phyloP scores from a whole-genome alignment of 768 basidiomycete species.

The Leccinellum rugosiceps region DNA sequence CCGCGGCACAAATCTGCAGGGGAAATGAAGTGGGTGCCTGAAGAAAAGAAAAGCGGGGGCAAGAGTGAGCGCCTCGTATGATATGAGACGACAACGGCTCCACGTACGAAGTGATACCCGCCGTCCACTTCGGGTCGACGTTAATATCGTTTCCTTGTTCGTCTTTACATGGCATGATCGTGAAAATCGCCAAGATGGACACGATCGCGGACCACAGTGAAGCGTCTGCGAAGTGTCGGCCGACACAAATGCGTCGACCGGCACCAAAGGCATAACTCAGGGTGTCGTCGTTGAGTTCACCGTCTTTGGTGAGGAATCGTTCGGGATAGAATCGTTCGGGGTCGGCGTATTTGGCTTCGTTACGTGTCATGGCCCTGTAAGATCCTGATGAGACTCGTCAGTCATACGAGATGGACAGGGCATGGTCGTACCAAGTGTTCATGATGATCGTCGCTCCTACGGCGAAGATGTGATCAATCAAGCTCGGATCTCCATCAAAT shows the following conservation, averaged over 20 bases:
- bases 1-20: constrained; percentile 27
- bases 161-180: constrained; percentile 30
- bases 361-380: constrained; percentile 31
- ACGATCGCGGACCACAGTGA: constrained; percentile 37
- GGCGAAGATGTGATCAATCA: background rate
- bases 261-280: constrained; percentile 33
- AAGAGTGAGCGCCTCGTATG: background rate
- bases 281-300: constrained; percentile 29
- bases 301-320: constrained; percentile 28
- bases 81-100: background rate
- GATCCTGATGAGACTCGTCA: background rate
- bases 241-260: constrained; percentile 39
- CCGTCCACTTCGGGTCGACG: constrained; percentile 22
- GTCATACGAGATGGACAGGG: background rate
- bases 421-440: constrained; percentile 22
- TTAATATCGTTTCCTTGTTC: constrained; percentile 22
- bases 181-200: constrained; percentile 34
- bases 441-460: constrained; percentile 29
- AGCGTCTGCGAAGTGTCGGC: constrained; percentile 40
- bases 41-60: background rate
- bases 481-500: background rate
- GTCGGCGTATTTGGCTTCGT: constrained; percentile 33
- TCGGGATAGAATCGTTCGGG: constrained; percentile 37
- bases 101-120: constrained; percentile 28
- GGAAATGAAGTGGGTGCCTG: constrained; percentile 26